phyloP scores from a whole-genome alignment of 2,329 filamentous ascomycete species.

The Epichloe hybrida region DNA sequence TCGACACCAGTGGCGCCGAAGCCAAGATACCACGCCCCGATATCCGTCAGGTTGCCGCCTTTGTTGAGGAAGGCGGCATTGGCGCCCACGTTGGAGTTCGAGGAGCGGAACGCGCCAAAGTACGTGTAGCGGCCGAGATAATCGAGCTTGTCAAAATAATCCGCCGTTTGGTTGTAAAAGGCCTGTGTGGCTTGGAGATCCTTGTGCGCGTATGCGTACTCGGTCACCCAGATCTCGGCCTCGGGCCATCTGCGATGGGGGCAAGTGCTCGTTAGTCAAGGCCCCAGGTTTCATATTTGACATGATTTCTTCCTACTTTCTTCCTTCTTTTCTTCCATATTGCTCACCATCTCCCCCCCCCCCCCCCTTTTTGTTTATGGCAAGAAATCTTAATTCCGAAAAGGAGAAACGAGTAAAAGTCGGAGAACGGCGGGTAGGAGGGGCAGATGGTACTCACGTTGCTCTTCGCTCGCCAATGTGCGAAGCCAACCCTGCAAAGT shows the following conservation, averaged over 20 bases:
- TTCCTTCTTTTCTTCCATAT: too few species aligned
- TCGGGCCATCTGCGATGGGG: conserved; percentile 40
- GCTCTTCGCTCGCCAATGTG: conserved; percentile 42
- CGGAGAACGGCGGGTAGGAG: background rate
- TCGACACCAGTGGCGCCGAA: conserved; percentile 30
- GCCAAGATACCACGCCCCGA: conserved; percentile 68
- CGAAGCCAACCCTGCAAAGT: conserved; percentile 53
- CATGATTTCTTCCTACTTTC: background rate
- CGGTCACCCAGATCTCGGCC: conserved; percentile 61
- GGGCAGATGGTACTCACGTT: conserved; percentile 15
- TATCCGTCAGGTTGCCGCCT: conserved; percentile 56
- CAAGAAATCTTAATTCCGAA: too few species aligned
- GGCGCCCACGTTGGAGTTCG: conserved; percentile 58
- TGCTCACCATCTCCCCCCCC: too few species aligned
- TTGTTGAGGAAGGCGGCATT: conserved; percentile 59
- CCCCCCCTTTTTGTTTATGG: too few species aligned
- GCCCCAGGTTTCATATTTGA: too few species aligned
- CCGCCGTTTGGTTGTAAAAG: conserved; percentile 54
- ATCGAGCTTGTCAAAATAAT: conserved; percentile 46
- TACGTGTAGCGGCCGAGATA: conserved; percentile 58
- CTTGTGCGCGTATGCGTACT: conserved; percentile 52
- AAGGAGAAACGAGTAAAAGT: background rate
- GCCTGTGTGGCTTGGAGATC: conserved; percentile 42
- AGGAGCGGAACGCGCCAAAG: conserved; percentile 61
- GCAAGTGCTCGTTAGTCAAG: background rate